Evolutionary conservation across 768 basidiomycete genomes (phyloP), one percentile per base, ranked within the genome.

Genomic region (Macrocybe gigantea): DNA sequence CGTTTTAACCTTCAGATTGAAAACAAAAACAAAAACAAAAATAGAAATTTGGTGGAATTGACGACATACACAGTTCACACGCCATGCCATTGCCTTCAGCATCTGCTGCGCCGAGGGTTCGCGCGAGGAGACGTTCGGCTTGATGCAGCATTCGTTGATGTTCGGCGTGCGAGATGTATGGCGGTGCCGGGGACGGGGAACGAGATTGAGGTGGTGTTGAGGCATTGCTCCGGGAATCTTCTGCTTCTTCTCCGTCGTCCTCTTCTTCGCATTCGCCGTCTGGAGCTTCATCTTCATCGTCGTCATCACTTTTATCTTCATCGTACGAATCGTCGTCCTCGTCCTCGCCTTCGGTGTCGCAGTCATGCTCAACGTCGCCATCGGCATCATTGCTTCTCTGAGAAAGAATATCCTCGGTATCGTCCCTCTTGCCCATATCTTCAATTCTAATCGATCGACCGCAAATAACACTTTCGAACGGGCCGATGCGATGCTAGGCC

Each of bases 391-490:
- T n/a, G 14, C 58, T 12, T 10, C 38, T 34, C 9, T 2, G 39
- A 15, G 22, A 14, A n/a, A n/a, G n/a, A n/a, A n/a, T n/a, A n/a
- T n/a, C n/a, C n/a, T n/a, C n/a, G n/a, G n/a, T n/a, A 47, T 69
- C 64, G 41, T 65, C 64, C 33, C 66, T 57, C 38, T 58, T 44
- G 0, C 74, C 70, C 71, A 69, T 5, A 68, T 51, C 33, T 62
- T 79, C 12, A 71, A 68, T 49, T 85, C 79, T 7, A 89, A 59
- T 0, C 81, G 82, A 59, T 88, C 79, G 2, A 90, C 68, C 0
- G 72, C 82, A 12, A 84, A 68, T 10, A 88, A 60, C 1, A 88
- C 74, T 51, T 74, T 73, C 1, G 82, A 71, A 53, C 75, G 83
- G 2, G 86, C 75, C 0, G 82, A 72, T 11, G 77, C 75, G 3